These are phyloP conservation scores for Elsinoe australis DNA, from an alignment of 2,329 filamentous ascomycete species.

Conservation along the genomic window DNA sequence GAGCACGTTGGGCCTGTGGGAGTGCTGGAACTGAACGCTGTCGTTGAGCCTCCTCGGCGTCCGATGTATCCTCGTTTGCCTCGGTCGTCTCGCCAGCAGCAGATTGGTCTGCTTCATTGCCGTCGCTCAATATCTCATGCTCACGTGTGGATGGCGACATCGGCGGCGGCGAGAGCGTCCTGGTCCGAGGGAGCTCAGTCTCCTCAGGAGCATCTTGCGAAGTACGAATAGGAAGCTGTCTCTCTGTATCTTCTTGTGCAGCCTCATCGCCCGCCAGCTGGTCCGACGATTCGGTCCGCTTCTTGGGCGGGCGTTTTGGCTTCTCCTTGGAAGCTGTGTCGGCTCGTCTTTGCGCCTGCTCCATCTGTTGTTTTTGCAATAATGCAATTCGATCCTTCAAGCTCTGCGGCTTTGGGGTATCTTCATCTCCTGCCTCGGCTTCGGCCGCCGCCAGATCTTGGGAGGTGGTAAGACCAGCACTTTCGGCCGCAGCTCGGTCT, in stretches of 20 bases:
- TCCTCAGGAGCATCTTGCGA: conserved; percentile 23
- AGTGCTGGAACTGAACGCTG: conserved; percentile 25
- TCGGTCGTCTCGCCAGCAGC: conserved; percentile 55
- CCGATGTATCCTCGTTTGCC: conserved; percentile 54
- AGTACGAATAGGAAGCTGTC: conserved; percentile 27
- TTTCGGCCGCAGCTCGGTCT: conserved; percentile 58
- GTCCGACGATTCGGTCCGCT: conserved; percentile 46
- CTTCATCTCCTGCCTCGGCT: conserved; percentile 55
- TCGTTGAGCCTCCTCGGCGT: conserved; percentile 62
- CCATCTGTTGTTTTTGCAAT: conserved; percentile 86
- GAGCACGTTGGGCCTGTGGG: conserved; percentile 35
- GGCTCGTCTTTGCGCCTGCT: conserved; percentile 75
- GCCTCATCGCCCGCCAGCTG: conserved; percentile 30
- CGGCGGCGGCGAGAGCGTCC: background rate
- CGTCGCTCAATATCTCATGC: conserved; percentile 52
- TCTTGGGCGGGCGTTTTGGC: conserved; percentile 66
- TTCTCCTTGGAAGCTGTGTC: conserved; percentile 76
- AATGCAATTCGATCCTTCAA: conserved; percentile 92
- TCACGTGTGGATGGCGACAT: conserved; percentile 27
- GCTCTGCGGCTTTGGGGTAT: conserved; percentile 83
- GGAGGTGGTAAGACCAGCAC: conserved; percentile 50
- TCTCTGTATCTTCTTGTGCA: conserved; percentile 34
- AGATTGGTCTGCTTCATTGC: conserved; percentile 59
- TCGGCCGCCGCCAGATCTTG: conserved; percentile 31
- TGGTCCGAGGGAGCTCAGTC: conserved; percentile 28